phyloP scores from a whole-genome alignment of 2,329 filamentous ascomycete species.

The Sporothrix variecibatus region DNA sequence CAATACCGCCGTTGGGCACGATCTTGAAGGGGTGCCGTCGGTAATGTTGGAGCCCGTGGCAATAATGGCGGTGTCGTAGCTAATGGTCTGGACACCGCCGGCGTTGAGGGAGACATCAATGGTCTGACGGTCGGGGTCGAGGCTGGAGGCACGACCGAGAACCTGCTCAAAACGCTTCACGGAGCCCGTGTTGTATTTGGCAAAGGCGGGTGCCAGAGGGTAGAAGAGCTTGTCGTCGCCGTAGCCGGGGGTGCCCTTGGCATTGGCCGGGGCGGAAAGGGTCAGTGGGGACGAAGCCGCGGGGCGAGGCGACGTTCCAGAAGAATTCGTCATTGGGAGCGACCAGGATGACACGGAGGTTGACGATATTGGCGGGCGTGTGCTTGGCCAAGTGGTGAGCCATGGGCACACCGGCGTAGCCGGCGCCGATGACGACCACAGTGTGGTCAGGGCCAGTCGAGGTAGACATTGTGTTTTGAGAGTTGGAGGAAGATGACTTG shows the following conservation, averaged over 20 bases:
- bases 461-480: neutral
- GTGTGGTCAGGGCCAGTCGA: conserved; percentile 32
- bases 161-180: conserved; percentile 53
- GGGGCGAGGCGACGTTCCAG: conserved; percentile 34
- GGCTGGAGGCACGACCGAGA: conserved; percentile 47
- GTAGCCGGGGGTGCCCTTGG: conserved; percentile 22
- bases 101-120: conserved; percentile 42
- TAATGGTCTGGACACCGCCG: conserved; percentile 41
- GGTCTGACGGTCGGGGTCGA: conserved; percentile 46
- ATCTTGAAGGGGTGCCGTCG: conserved; percentile 53
- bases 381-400: conserved; percentile 55
- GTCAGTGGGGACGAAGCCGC: conserved; percentile 34
- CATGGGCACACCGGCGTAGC: conserved; percentile 48
- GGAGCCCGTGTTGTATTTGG: conserved; percentile 44
- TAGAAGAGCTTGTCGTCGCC: conserved; percentile 42
- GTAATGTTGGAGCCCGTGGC: conserved; percentile 54
- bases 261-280: conserved; percentile 33
- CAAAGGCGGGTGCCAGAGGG: conserved; percentile 52
- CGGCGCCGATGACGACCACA: conserved; percentile 54
- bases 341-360: conserved; percentile 38
- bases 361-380: conserved; percentile 42
- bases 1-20: conserved; percentile 41
- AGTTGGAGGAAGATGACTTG: neutral
- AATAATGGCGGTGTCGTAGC: conserved; percentile 56
- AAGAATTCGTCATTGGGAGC: conserved; percentile 35